Percentiles rank a stretch among this genome's conserved stretches.
Evolutionary conservation across 192 early-diverging fungal genomes (phyloP).

Genomic region (Chytriomyces confervae): DNA sequence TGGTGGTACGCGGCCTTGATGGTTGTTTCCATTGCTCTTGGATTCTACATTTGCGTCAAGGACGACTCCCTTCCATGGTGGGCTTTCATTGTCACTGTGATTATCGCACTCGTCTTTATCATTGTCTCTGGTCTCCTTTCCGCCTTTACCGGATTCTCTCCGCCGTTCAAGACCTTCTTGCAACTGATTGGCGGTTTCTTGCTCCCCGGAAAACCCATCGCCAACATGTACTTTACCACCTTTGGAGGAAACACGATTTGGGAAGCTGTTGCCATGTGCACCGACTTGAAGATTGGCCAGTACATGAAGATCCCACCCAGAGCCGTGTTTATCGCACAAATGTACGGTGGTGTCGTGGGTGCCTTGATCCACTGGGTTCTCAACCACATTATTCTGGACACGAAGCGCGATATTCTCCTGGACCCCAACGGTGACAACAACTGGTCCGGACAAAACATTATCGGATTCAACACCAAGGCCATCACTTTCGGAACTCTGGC

Average conservation of each 20-base stretch:
- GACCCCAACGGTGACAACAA: constrained; percentile 58
- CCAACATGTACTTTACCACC: constrained; percentile 73
- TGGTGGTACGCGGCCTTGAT: constrained; percentile 73
- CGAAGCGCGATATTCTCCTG: constrained; percentile 16
- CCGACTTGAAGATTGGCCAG: constrained; percentile 56
- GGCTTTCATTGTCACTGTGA: constrained; percentile 43
- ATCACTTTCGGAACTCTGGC: constrained; percentile 75
- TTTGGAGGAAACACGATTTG: constrained; percentile 65
- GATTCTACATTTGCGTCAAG: constrained; percentile 18
- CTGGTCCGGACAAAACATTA: constrained; percentile 66
- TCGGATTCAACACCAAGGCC: constrained; percentile 72
- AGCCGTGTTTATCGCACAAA: constrained; percentile 75
- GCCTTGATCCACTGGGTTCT: constrained; percentile 30
- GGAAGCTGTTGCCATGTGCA: constrained; percentile 66
- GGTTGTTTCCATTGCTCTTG: constrained; percentile 19
- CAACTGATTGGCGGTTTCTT: constrained; percentile 24
- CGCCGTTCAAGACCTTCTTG: not conserved
- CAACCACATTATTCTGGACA: constrained; percentile 1
- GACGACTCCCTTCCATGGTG: constrained; percentile 32
- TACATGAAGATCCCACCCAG: constrained; percentile 64
- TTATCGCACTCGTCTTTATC: constrained; percentile 57
- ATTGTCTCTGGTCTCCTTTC: constrained; percentile 54
- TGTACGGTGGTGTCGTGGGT: constrained; percentile 67
- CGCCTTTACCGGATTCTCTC: not conserved
- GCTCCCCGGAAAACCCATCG: constrained; percentile 64